A percentile compares a stretch with the other conserved stretches of the same genome.
Evolutionary conservation across 352 stramenopile genomes (phyloP).

Genomic region (Thalassiosira mediterranea): DNA sequence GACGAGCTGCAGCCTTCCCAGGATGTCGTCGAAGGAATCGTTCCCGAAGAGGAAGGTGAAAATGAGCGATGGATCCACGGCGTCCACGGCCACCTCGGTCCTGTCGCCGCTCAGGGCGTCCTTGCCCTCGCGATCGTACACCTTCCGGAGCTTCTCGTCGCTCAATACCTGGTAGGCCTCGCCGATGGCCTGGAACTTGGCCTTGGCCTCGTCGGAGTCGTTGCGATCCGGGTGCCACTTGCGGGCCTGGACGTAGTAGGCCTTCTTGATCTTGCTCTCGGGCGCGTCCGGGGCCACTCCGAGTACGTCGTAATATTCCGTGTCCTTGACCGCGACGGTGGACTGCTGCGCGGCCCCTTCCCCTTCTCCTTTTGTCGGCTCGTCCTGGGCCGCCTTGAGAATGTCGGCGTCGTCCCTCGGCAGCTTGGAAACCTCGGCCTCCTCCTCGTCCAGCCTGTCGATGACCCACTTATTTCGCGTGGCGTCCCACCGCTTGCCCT

Average conservation of each 20-base stretch:
- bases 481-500: slow-evolving; percentile 71
- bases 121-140: slow-evolving; percentile 94
- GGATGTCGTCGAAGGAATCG: slow-evolving; percentile 31
- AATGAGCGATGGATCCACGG: slow-evolving; percentile 34
- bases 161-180: slow-evolving; percentile 78
- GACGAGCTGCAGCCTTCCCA: slow-evolving; percentile 30
- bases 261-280: slow-evolving; percentile 74
- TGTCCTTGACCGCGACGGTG: slow-evolving; percentile 50
- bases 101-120: slow-evolving; percentile 85
- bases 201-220: slow-evolving; percentile 54
- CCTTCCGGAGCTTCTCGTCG: slow-evolving; percentile 51
- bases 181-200: slow-evolving; percentile 72
- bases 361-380: slow-evolving; percentile 8
- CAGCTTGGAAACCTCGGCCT: slow-evolving; percentile 13
- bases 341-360: background rate
- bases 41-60: slow-evolving; percentile 50
- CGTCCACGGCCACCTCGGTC: slow-evolving; percentile 19
- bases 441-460: slow-evolving; percentile 65
- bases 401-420: slow-evolving; percentile 44
- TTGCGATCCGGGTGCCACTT: slow-evolving; percentile 74
- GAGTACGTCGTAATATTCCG: slow-evolving; percentile 69
- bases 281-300: slow-evolving; percentile 58
- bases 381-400: slow-evolving; percentile 29
- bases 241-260: slow-evolving; percentile 68
- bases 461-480: slow-evolving; percentile 55